Evolutionary conservation across 352 stramenopile species (phyloP).

Genomic region (Aphanomyces stellatus): DNA sequence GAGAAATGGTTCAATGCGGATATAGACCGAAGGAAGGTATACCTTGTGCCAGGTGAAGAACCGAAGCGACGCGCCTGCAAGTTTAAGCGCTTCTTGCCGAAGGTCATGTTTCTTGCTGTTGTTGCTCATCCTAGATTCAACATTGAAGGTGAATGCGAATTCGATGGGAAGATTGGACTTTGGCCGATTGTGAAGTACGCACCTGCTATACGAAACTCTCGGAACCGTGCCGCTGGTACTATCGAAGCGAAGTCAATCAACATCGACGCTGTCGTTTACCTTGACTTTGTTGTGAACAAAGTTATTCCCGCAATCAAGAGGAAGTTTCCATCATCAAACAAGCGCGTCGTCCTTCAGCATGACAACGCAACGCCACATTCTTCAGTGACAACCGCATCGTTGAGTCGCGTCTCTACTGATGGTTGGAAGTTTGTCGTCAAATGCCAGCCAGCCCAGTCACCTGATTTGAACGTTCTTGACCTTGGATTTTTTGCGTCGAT

Average conservation of each 20-base stretch:
- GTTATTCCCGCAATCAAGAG: conserved; percentile 24
- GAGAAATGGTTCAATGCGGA: conserved; percentile 3
- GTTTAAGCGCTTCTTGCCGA: not conserved
- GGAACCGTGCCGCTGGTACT: not conserved
- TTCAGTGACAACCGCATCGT: conserved; percentile 10
- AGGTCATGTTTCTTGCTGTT: not conserved
- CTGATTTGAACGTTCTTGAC: conserved; percentile 26
- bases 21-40: not conserved
- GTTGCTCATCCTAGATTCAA: not conserved
- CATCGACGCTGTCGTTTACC: conserved; percentile 20
- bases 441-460: conserved; percentile 23
- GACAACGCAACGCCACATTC: conserved; percentile 24
- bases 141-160: too few relatives aligned
- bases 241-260: conserved; percentile 14
- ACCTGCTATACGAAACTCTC: not conserved
- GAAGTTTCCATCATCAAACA: too few relatives aligned
- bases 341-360: too few relatives aligned
- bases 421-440: conserved; percentile 23
- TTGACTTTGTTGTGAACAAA: conserved; percentile 18
- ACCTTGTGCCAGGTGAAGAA: not conserved
- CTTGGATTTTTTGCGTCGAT: conserved; percentile 23
- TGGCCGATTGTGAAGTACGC: not conserved
- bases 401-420: not conserved
- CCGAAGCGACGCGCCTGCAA: not conserved
- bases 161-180: not conserved